These are phyloP conservation scores for Meira miltonrushii DNA, from an alignment of 1,284 basidiomycete species.

Conservation along the genomic window DNA sequence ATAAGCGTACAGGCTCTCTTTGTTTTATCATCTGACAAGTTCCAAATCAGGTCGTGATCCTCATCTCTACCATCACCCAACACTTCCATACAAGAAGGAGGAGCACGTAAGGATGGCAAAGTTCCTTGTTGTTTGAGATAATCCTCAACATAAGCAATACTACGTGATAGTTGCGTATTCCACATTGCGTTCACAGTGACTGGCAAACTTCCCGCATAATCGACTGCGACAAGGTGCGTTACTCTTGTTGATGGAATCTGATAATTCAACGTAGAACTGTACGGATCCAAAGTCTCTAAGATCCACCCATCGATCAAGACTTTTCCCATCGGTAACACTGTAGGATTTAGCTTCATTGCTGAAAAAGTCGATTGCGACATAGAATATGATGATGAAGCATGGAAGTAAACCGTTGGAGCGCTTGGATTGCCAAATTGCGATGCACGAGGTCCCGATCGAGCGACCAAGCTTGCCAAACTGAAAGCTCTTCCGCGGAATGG, in stretches of 20 bases:
- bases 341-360: slow-evolving; percentile 66
- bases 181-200: slow-evolving; percentile 80
- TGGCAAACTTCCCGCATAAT: slow-evolving; percentile 82
- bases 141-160: slow-evolving; percentile 48
- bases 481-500: slow-evolving; percentile 87
- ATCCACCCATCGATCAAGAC: slow-evolving; percentile 92
- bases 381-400: slow-evolving; percentile 55
- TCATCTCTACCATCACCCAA: slow-evolving; percentile 47
- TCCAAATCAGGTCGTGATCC: slow-evolving; percentile 20
- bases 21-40: slow-evolving; percentile 6
- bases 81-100: slow-evolving; percentile 38
- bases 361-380: slow-evolving; percentile 73
- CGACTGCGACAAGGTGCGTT: slow-evolving; percentile 78
- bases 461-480: slow-evolving; percentile 70
- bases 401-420: slow-evolving; percentile 54
- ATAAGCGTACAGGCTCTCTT: slow-evolving; percentile 24
- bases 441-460: slow-evolving; percentile 55
- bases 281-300: slow-evolving; percentile 91
- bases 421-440: slow-evolving; percentile 56
- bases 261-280: slow-evolving; percentile 80
- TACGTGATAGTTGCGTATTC: slow-evolving; percentile 60
- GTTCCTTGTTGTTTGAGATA: slow-evolving; percentile 44
- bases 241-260: slow-evolving; percentile 89
- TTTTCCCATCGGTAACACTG: slow-evolving; percentile 69
- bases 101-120: slow-evolving; percentile 43